Conservation (phyloP, 163 green algal species). For the Botryococcus braunii region DNA sequence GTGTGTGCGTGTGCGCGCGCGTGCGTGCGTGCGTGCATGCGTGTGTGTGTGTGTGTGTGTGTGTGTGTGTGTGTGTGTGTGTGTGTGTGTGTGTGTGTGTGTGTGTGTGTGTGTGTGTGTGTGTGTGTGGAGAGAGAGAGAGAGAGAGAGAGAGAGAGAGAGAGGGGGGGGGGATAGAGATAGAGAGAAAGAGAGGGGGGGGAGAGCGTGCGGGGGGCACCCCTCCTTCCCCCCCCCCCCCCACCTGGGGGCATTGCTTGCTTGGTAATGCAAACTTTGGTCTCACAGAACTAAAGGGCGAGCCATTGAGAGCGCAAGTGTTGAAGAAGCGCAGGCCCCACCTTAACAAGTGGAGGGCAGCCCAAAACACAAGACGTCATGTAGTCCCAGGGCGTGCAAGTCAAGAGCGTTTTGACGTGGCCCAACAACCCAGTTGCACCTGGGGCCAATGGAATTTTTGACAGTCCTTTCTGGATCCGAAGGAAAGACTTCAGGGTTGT, state of each 20-base stretch:
- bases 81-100: not conserved
- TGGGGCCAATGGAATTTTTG: not conserved
- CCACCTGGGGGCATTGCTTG: conserved; percentile 41
- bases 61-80: not conserved
- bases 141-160: too few relatives aligned
- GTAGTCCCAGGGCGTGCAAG: conserved; percentile 4
- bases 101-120: not conserved
- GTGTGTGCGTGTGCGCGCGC: not conserved
- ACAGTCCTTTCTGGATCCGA: conserved; percentile 6
- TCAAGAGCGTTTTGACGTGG: conserved; percentile 5
- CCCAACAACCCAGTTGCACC: not conserved
- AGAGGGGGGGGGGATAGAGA: not conserved
- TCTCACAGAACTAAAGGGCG: conserved; percentile 24
- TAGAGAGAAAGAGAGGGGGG: not conserved
- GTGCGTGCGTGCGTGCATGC: too few relatives aligned
- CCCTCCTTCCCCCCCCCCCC: conserved; percentile 48
- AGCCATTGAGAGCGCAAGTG: not conserved
- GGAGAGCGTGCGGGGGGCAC: conserved; percentile 70
- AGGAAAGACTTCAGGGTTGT: too few relatives aligned
- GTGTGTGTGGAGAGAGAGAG: too few relatives aligned
- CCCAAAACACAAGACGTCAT: conserved; percentile 2
- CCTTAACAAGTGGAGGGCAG: conserved; percentile 2
- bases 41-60: not conserved
- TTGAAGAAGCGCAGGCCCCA: not conserved
- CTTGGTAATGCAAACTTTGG: conserved; percentile 58